Conservation (phyloP, 495 filamentous ascomycete species). For the Penicillium manginii region DNA sequence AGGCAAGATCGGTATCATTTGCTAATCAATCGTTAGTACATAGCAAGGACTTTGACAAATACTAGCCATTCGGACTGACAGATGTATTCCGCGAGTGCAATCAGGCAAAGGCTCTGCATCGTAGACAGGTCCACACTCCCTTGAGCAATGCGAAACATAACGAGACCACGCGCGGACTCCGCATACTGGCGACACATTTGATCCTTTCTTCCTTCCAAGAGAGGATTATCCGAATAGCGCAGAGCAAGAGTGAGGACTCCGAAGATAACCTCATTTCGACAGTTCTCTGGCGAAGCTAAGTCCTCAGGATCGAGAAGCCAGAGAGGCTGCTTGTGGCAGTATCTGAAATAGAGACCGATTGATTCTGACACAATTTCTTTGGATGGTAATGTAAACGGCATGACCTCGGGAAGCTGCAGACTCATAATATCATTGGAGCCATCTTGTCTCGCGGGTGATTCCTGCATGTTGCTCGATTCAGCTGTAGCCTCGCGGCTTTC, state of each 20-base stretch:
- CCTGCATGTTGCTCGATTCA: conserved; percentile 3
- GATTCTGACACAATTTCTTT: conserved; percentile 29
- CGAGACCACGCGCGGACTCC: conserved; percentile 37
- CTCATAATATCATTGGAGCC: conserved; percentile 13
- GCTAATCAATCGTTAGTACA: conserved; percentile 10
- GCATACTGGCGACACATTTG: conserved; percentile 38
- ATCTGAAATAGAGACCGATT: conserved; percentile 43
- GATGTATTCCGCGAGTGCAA: conserved; percentile 45
- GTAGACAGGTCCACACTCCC: conserved; percentile 44
- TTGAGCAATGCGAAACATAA: conserved; percentile 46
- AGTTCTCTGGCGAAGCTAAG: conserved; percentile 25
- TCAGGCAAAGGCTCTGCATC: conserved; percentile 45
- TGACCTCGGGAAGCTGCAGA: conserved; percentile 19
- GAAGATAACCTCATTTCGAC: conserved; percentile 40
- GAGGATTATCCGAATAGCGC: conserved; percentile 33
- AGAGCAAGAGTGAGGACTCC: conserved; percentile 42
- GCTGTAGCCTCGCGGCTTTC: conserved; percentile 15
- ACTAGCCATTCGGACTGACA: conserved; percentile 18
- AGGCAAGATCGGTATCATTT: conserved; percentile 31
- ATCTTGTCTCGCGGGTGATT: conserved; percentile 1
- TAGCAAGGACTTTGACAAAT: too few relatives aligned
- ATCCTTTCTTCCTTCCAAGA: conserved; percentile 23
- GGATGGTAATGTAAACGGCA: conserved; percentile 24
- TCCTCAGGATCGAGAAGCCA: conserved; percentile 49
- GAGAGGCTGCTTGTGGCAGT: conserved; percentile 49